Evolutionary conservation across 352 stramenopile species (phyloP).

Genomic region (Globisporangium echinulatum): DNA sequence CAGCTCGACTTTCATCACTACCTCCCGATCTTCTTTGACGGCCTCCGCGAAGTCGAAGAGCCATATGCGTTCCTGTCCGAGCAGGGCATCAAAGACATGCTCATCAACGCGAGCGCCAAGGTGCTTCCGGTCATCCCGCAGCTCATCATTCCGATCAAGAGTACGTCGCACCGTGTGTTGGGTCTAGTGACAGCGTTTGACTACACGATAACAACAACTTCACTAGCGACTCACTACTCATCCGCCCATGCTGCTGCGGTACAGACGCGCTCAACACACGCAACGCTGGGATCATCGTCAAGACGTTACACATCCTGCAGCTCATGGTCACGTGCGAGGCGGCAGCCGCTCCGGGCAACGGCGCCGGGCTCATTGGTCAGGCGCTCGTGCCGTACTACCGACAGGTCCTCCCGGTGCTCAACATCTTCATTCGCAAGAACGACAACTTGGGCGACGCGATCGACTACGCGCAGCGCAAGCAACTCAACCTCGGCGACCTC

Average conservation of each 20-base stretch:
- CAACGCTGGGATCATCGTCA: conserved; percentile 91
- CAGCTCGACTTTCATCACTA: conserved; percentile 98
- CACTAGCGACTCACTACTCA: background rate
- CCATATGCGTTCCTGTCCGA: conserved; percentile 96
- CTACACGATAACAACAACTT: too few relatives aligned
- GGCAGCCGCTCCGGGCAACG: conserved; percentile 67
- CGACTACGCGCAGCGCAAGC: conserved; percentile 94
- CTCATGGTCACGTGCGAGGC: conserved; percentile 93
- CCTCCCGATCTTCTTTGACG: conserved; percentile 98
- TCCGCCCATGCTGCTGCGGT: background rate
- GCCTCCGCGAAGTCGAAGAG: conserved; percentile 93
- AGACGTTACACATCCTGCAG: conserved; percentile 96
- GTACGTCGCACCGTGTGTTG: conserved; percentile 20
- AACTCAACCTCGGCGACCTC: conserved; percentile 93
- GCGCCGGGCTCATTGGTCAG: conserved; percentile 89
- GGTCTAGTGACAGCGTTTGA: too few relatives aligned
- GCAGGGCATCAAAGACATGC: conserved; percentile 96
- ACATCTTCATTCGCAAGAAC: conserved; percentile 97
- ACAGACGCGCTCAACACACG: conserved; percentile 91
- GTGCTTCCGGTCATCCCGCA: conserved; percentile 96
- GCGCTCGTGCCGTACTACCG: conserved; percentile 97
- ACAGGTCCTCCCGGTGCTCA: conserved; percentile 95
- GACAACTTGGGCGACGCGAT: conserved; percentile 95
- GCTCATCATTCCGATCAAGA: conserved; percentile 98
- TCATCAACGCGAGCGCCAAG: conserved; percentile 92